phyloP scores from a whole-genome alignment of 1,284 basidiomycete genomes.

The Boletus calvinii region DNA sequence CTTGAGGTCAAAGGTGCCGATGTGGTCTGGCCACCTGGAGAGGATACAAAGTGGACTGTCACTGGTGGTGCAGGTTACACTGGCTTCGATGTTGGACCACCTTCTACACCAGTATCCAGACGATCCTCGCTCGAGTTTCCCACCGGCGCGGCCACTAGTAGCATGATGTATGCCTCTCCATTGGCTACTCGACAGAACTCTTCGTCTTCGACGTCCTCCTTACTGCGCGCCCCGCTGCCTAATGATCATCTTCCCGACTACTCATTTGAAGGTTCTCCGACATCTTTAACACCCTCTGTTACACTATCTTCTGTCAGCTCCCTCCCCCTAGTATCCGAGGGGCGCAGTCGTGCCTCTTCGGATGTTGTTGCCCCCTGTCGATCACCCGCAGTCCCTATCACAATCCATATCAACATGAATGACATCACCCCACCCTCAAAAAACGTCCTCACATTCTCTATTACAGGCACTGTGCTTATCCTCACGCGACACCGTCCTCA shows the following conservation, averaged over 20 bases:
- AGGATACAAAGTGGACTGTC: conserved; percentile 56
- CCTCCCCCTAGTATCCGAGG: conserved; percentile 42
- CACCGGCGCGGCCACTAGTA: conserved; percentile 20
- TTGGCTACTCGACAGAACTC: conserved; percentile 40
- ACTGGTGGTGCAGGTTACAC: conserved; percentile 64
- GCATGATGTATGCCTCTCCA: conserved; percentile 27
- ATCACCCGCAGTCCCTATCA: conserved; percentile 36
- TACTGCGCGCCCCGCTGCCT: conserved; percentile 71
- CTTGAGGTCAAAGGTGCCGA: conserved; percentile 67
- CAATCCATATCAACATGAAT: conserved; percentile 76
- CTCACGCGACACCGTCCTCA: conserved; percentile 41
- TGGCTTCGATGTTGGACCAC: conserved; percentile 56
- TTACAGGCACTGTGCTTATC: conserved; percentile 64
- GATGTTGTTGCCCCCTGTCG: conserved; percentile 19
- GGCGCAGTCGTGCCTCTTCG: conserved; percentile 31
- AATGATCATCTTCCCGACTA: conserved; percentile 60
- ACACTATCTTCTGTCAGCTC: conserved; percentile 59
- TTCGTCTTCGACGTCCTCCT: conserved; percentile 52
- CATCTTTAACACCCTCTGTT: conserved; percentile 47
- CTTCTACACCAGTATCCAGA: conserved; percentile 37
- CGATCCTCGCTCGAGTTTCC: conserved; percentile 52
- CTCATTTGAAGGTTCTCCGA: conserved; percentile 65
- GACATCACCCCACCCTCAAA: conserved; percentile 65
- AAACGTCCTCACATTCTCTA: conserved; percentile 61
- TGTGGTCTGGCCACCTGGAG: conserved; percentile 58